A percentile compares a stretch with the other conserved stretches of the same genome.
Conservation (phyloP, 805 yeast species). For the Ogataea henricii region DNA sequence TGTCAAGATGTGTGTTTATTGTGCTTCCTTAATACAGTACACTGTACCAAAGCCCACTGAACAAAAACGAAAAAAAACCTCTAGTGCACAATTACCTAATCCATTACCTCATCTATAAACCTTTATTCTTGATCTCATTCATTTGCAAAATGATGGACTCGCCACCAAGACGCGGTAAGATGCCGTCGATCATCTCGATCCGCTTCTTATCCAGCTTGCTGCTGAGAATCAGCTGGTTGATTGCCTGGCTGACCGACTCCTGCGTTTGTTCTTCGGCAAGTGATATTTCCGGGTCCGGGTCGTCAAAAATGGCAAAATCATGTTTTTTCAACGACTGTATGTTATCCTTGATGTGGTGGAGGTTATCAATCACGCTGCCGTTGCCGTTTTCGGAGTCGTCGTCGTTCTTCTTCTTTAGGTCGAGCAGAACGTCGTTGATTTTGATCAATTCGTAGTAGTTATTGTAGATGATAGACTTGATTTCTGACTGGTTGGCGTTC, state of each 20-base stretch:
- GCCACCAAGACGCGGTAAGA: slow-evolving; percentile 22
- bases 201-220: slow-evolving; percentile 16
- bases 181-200: slow-evolving; percentile 20
- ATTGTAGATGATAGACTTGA: slow-evolving; percentile 72
- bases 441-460: slow-evolving; percentile 74
- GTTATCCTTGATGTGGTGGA: slow-evolving; percentile 28
- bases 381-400: slow-evolving; percentile 20
- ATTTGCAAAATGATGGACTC: slow-evolving; percentile 29
- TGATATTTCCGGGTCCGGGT: slow-evolving; percentile 3
- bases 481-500: slow-evolving; percentile 57
- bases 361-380: slow-evolving; percentile 26
- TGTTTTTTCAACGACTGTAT: slow-evolving; percentile 20
- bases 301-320: slow-evolving; percentile 16
- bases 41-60: no score
- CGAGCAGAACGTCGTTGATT: slow-evolving; percentile 56
- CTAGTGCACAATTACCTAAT: neutral
- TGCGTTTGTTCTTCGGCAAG: slow-evolving; percentile 6
- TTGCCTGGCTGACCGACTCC: slow-evolving; percentile 20
- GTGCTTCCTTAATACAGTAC: neutral
- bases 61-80: no score
- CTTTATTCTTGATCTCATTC: slow-evolving; percentile 28
- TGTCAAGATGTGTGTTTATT: no score
- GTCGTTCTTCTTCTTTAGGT: slow-evolving; percentile 31
- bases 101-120: neutral
- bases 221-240: slow-evolving; percentile 21